Evolutionary conservation across 2,329 filamentous ascomycete genomes (phyloP).

Genomic region (Cryphonectria radicalis): DNA sequence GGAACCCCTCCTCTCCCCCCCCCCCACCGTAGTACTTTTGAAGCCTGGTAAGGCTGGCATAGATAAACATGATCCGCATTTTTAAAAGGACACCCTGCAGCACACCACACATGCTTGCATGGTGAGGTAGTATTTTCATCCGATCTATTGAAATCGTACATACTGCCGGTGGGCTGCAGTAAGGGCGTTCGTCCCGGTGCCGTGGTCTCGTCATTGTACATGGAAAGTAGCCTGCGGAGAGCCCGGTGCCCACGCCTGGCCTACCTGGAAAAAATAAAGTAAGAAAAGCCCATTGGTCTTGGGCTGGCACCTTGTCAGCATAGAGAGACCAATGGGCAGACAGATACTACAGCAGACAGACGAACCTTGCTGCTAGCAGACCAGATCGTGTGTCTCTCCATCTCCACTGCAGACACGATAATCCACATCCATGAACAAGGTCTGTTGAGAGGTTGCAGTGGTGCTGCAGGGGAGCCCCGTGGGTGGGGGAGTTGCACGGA

Average conservation of each 20-base stretch:
- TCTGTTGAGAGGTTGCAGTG: neutral
- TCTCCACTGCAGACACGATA: neutral
- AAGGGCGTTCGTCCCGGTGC: neutral
- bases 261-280: neutral
- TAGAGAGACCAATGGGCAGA: neutral
- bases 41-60: neutral
- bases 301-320: neutral
- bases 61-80: neutral
- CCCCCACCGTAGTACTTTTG: neutral
- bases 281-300: neutral
- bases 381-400: neutral
- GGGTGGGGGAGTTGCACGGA: neutral
- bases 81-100: neutral
- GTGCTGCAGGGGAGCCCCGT: neutral
- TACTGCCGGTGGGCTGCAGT: neutral
- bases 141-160: neutral
- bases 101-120: neutral
- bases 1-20: neutral
- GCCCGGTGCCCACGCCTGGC: neutral
- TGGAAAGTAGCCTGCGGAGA: neutral
- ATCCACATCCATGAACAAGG: too few relatives aligned
- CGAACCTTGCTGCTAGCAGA: neutral
- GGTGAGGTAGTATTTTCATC: neutral
- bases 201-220: neutral
- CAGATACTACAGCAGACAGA: neutral